These are phyloP conservation scores for Combretum micranthum DNA, from an alignment of 345 rosid species.

Conservation along the genomic window DNA sequence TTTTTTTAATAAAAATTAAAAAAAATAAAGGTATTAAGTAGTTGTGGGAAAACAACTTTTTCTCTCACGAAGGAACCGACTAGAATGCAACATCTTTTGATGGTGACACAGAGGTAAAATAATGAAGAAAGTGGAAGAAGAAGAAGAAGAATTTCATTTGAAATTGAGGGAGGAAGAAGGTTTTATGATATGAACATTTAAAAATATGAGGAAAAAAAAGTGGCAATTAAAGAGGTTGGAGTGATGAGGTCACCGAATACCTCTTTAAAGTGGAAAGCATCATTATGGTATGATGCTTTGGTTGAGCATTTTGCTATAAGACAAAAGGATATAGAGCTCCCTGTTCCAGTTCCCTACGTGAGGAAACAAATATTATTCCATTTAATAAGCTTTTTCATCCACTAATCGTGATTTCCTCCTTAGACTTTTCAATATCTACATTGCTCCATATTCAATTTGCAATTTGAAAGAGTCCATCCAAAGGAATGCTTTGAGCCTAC, in stretches of 20 bases:
- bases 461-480: too few relatives aligned
- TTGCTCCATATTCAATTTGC: too few relatives aligned
- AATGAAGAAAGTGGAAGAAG: neutral
- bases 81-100: slow-evolving; percentile 26
- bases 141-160: slow-evolving; percentile 1
- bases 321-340: slow-evolving; percentile 23
- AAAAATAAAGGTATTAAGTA: slow-evolving; percentile 8
- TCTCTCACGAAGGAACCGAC: slow-evolving; percentile 35
- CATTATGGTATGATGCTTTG: slow-evolving; percentile 32
- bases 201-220: too few relatives aligned
- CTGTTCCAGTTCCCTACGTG: too few relatives aligned
- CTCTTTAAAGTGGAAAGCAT: slow-evolving; percentile 29
- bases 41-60: slow-evolving; percentile 13
- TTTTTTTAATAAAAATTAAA: slow-evolving; percentile 10
- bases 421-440: too few relatives aligned
- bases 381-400: too few relatives aligned
- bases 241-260: slow-evolving; percentile 26
- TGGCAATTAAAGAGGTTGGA: neutral
- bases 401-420: too few relatives aligned
- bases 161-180: neutral
- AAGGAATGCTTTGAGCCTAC: too few relatives aligned
- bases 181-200: too few relatives aligned
- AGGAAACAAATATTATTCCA: too few relatives aligned
- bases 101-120: slow-evolving; percentile 1
- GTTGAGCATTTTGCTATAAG: slow-evolving; percentile 20